These are phyloP conservation scores for Nowakowskiella sp. DNA, from an alignment of 192 early-diverging fungal species.

Conservation along the genomic window DNA sequence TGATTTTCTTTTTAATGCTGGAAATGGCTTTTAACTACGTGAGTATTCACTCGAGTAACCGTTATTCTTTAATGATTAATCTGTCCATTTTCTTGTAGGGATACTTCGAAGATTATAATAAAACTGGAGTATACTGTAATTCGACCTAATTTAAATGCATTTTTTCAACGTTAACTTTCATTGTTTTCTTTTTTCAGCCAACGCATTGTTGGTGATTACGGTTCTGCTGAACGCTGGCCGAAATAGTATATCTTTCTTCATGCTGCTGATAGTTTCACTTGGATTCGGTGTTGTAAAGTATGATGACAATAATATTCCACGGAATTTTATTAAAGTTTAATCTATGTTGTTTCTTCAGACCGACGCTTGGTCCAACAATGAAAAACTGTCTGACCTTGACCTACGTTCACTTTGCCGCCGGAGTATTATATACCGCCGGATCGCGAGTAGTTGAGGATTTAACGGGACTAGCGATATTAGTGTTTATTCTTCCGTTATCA, in stretches of 20 bases:
- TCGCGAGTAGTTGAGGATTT: conserved; percentile 62
- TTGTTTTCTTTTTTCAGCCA: conserved; percentile 16
- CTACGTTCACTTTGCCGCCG: conserved; percentile 76
- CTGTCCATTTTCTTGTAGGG: conserved; percentile 11
- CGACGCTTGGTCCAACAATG: conserved; percentile 85
- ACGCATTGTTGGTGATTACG: conserved; percentile 62
- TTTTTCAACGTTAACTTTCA: conserved; percentile 9
- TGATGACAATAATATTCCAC: neutral
- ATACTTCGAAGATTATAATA: conserved; percentile 40
- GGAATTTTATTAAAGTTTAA: neutral
- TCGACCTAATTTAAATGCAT: conserved; percentile 3
- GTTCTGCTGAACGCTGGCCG: conserved; percentile 79
- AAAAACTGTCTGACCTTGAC: conserved; percentile 72
- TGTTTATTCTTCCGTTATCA: conserved; percentile 82
- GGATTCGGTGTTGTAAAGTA: conserved; percentile 95
- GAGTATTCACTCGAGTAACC: conserved; percentile 38
- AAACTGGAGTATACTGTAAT: conserved; percentile 20
- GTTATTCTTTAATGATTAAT: neutral
- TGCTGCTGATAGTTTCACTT: conserved; percentile 89
- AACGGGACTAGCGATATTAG: conserved; percentile 57
- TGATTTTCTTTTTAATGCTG: conserved; percentile 76
- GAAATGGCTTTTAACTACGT: conserved; percentile 92
- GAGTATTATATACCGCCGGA: conserved; percentile 77
- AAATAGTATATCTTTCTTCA: conserved; percentile 91
- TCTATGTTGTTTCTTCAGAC: conserved; percentile 35